Conservation (phyloP, 2,329 filamentous ascomycete genomes). For the Sphaerulina musiva region DNA sequence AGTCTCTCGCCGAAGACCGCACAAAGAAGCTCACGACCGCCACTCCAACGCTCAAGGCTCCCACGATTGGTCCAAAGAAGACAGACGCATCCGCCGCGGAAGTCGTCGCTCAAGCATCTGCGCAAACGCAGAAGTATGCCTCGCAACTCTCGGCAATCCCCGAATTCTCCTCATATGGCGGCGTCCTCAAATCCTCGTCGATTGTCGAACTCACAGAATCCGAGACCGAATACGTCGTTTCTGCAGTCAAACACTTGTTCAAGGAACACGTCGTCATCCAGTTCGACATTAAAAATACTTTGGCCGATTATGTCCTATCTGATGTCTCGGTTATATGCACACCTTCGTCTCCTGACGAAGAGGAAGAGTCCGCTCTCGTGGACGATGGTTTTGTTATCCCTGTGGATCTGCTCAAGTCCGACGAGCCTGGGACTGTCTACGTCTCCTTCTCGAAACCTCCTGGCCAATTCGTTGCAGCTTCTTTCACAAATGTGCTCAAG, state of each 20-base stretch:
- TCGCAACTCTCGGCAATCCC: constrained; percentile 82
- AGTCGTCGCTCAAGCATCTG: constrained; percentile 63
- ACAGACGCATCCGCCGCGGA: constrained; percentile 66
- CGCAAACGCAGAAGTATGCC: constrained; percentile 79
- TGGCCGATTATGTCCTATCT: constrained; percentile 82
- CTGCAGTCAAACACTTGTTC: constrained; percentile 93
- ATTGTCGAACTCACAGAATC: constrained; percentile 88
- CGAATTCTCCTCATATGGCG: constrained; percentile 83
- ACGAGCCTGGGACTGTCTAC: constrained; percentile 88
- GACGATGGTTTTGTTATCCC: constrained; percentile 86
- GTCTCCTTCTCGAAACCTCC: constrained; percentile 83
- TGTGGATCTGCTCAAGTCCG: constrained; percentile 70
- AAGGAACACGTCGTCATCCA: constrained; percentile 94
- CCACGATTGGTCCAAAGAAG: constrained; percentile 72
- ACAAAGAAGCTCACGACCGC: constrained; percentile 95
- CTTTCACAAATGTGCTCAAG: constrained; percentile 87
- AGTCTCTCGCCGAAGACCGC: constrained; percentile 90
- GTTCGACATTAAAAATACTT: constrained; percentile 95
- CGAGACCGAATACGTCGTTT: constrained; percentile 95
- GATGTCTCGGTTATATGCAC: constrained; percentile 78
- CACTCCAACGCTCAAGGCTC: constrained; percentile 88
- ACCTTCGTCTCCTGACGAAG: constrained; percentile 73
- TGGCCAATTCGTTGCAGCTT: constrained; percentile 69
- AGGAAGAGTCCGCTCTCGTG: constrained; percentile 70
- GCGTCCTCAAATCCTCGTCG: constrained; percentile 82